A percentile compares a stretch with the other conserved stretches of the same genome.
Evolutionary conservation across 176 grass and related monocot species (phyloP).

Genomic region (Raddia distichophylla): DNA sequence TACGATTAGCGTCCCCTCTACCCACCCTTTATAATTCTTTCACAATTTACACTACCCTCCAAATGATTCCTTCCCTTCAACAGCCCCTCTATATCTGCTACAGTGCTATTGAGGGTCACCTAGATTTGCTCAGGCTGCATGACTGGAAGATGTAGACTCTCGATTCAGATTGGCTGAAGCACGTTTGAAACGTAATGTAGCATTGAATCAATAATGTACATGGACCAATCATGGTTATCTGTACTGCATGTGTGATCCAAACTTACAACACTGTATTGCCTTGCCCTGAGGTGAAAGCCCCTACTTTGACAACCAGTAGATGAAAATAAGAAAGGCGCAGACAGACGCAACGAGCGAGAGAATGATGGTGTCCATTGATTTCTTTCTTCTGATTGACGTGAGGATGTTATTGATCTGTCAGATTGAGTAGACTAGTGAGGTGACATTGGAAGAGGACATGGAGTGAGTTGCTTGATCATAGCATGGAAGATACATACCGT

Average conservation of each 20-base stretch:
- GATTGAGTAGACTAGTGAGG: neutral
- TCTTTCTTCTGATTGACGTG: constrained; percentile 84
- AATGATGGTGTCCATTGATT: constrained; percentile 97
- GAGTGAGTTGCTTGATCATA: neutral
- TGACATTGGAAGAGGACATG: neutral
- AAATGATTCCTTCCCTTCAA: too few relatives aligned
- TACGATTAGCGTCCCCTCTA: too few relatives aligned
- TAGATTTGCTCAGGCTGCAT: neutral
- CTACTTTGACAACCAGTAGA: constrained; percentile 99
- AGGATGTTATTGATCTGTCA: constrained; percentile 90
- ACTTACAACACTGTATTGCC: constrained; percentile 58
- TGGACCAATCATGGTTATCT: constrained; percentile 52
- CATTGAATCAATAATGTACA: constrained; percentile 67
- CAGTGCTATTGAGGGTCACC: too few relatives aligned
- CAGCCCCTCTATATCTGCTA: too few relatives aligned
- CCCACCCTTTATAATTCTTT: too few relatives aligned
- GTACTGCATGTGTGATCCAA: constrained; percentile 59
- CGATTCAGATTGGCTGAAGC: constrained; percentile 11
- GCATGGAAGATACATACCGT: constrained; percentile 51
- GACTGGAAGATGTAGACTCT: neutral
- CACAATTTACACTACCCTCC: too few relatives aligned
- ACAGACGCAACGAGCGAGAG: constrained; percentile 83
- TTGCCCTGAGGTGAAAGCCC: neutral
- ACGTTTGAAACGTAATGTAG: constrained; percentile 21
- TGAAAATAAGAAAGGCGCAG: constrained; percentile 90